Percentiles rank a stretch among this genome's conserved stretches.
Conservation (phyloP, 1,139 yeast genomes). For the Pichia sp. region DNA sequence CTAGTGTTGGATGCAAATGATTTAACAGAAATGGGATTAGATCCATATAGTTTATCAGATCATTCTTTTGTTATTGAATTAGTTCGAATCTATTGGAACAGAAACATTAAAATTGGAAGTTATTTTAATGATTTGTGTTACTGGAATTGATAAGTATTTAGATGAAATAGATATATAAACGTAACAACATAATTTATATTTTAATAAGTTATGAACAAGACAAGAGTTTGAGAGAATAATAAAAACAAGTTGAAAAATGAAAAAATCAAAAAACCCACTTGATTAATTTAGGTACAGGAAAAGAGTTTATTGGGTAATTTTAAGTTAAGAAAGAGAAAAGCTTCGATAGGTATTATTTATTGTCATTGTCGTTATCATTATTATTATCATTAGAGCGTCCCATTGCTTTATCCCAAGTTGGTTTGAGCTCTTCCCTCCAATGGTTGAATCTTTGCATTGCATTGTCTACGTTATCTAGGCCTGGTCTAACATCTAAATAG, state of each 20-base stretch:
- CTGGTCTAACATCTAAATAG: constrained; percentile 91
- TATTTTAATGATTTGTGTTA: constrained; percentile 29
- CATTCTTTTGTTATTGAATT: constrained; percentile 46
- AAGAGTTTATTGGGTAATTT: too few relatives aligned
- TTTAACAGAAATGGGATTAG: constrained; percentile 63
- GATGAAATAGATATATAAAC: not conserved
- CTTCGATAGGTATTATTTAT: too few relatives aligned
- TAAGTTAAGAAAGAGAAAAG: too few relatives aligned
- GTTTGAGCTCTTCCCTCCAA: constrained; percentile 23
- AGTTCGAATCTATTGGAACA: constrained; percentile 49
- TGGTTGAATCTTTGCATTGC: constrained; percentile 50
- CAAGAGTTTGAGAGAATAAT: not conserved
- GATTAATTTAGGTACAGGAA: too few relatives aligned
- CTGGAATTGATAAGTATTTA: constrained; percentile 5
- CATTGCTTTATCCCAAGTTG: constrained; percentile 28
- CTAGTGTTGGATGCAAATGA: constrained; percentile 38
- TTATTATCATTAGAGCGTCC: constrained; percentile 11
- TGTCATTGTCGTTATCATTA: too few relatives aligned
- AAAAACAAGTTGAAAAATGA: not conserved
- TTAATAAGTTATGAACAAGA: not conserved
- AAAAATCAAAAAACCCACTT: too few relatives aligned
- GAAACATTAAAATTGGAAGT: constrained; percentile 30
- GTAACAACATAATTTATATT: not conserved
- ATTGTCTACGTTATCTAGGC: constrained; percentile 59
- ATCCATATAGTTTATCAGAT: constrained; percentile 58